Evolutionary conservation across 2,329 filamentous ascomycete genomes (phyloP).

Genomic region (Aspergillus floridensis): DNA sequence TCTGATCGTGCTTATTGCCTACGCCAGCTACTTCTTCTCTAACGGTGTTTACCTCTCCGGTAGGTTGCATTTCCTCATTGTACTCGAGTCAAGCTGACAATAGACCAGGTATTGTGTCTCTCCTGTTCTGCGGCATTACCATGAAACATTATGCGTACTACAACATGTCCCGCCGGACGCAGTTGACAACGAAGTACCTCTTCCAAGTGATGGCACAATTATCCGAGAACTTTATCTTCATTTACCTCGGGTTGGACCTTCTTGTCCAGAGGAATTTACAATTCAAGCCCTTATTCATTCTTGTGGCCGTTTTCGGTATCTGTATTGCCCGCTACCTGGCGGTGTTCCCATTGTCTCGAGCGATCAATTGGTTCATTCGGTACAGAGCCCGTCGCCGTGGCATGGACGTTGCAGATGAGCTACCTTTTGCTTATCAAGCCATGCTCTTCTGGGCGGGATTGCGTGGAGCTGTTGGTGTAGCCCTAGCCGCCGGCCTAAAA

Average conservation of each 20-base stretch:
- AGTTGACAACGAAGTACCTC: conserved; percentile 95
- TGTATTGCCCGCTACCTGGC: conserved; percentile 90
- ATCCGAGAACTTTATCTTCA: conserved; percentile 99
- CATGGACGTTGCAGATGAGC: conserved; percentile 74
- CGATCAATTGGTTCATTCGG: conserved; percentile 89
- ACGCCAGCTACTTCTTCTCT: conserved; percentile 96
- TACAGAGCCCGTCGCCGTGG: conserved; percentile 78
- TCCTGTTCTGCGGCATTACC: conserved; percentile 96
- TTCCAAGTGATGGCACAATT: conserved; percentile 93
- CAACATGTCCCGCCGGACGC: conserved; percentile 97
- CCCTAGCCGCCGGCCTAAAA: conserved; percentile 80
- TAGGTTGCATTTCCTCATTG: conserved; percentile 46
- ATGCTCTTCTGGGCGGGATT: conserved; percentile 99
- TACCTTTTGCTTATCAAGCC: conserved; percentile 94
- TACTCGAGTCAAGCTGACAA: conserved; percentile 11
- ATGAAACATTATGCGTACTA: conserved; percentile 99
- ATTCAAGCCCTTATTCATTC: conserved; percentile 93
- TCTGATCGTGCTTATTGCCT: conserved; percentile 87
- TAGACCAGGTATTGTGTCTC: conserved; percentile 81
- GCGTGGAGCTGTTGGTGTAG: conserved; percentile 91
- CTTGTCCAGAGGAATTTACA: conserved; percentile 86
- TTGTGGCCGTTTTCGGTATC: conserved; percentile 87
- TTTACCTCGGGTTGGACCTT: conserved; percentile 90
- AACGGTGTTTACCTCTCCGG: conserved; percentile 95
- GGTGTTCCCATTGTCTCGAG: conserved; percentile 84